These are phyloP conservation scores for Thalia dealbata DNA, from an alignment of 176 grass and related monocot genomes.

Conservation along the genomic window DNA sequence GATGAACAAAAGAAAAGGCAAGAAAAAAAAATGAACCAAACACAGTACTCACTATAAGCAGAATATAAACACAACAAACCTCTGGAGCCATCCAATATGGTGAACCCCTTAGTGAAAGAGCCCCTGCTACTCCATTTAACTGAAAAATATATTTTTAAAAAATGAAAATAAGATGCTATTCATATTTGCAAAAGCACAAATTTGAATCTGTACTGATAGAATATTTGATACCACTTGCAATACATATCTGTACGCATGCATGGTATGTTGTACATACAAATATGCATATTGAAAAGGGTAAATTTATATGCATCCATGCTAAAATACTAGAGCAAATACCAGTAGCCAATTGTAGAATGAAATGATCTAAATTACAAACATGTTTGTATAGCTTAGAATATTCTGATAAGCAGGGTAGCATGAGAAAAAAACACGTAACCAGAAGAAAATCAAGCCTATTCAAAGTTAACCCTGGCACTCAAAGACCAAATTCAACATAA, in stretches of 20 bases:
- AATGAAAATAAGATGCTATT: constrained; percentile 1
- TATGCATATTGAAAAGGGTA: not conserved
- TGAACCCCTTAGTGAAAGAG: constrained; percentile 87
- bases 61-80: constrained; percentile 26
- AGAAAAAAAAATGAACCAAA: not conserved
- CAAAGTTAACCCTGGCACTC: too few relatives aligned
- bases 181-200: constrained; percentile 1
- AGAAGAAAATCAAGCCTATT: too few relatives aligned
- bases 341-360: not conserved
- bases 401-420: not conserved
- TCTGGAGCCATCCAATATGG: constrained; percentile 99
- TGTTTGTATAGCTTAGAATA: too few relatives aligned
- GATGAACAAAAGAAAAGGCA: not conserved
- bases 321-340: not conserved
- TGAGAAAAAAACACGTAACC: not conserved
- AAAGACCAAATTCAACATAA: too few relatives aligned
- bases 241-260: not conserved
- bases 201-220: not conserved
- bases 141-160: constrained; percentile 25
- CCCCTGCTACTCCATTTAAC: constrained; percentile 68
- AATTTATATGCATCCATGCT: not conserved
- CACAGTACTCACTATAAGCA: not conserved
- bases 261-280: not conserved
- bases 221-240: not conserved
- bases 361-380: too few relatives aligned